phyloP scores from a whole-genome alignment of 176 grass and related monocot genomes.

The Rhynchospora tenuis region DNA sequence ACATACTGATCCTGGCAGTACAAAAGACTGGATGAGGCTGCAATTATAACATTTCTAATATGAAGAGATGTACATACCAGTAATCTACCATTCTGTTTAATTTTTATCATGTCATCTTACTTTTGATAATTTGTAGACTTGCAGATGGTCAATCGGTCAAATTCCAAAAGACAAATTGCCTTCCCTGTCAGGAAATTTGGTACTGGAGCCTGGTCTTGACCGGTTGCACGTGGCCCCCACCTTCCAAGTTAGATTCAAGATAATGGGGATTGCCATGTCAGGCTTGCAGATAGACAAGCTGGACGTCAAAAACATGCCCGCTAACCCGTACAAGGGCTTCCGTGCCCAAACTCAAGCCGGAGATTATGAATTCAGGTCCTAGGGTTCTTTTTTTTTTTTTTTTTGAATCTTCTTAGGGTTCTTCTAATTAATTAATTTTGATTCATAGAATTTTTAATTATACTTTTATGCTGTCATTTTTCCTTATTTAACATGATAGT shows the following conservation, averaged over 20 bases:
- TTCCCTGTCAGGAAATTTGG: conserved; percentile 67
- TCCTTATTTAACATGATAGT: too few species aligned
- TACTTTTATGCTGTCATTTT: too few species aligned
- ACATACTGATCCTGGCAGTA: background rate
- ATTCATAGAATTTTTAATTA: too few species aligned
- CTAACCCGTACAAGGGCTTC: conserved; percentile 84
- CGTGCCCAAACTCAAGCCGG: conserved; percentile 83
- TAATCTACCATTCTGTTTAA: background rate
- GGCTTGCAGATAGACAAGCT: conserved; percentile 91
- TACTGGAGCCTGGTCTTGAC: conserved; percentile 55
- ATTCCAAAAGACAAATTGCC: conserved; percentile 94
- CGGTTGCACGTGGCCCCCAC: conserved; percentile 60
- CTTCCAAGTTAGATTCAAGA: conserved; percentile 82
- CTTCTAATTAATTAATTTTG: too few species aligned
- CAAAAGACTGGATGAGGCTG: background rate
- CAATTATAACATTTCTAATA: background rate
- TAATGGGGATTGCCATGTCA: conserved; percentile 80
- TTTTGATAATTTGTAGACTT: conserved; percentile 53
- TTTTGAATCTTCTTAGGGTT: too few species aligned
- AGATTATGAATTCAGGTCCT: conserved; percentile 79
- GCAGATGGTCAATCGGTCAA: conserved; percentile 77
- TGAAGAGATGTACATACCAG: background rate
- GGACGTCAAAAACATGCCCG: conserved; percentile 59
- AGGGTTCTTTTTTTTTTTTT: too few species aligned
- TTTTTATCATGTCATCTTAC: background rate